Percentiles rank a stretch among this genome's conserved stretches.
phyloP scores from a whole-genome alignment of 2,329 filamentous ascomycete genomes.

The Ophiostoma piceae region DNA sequence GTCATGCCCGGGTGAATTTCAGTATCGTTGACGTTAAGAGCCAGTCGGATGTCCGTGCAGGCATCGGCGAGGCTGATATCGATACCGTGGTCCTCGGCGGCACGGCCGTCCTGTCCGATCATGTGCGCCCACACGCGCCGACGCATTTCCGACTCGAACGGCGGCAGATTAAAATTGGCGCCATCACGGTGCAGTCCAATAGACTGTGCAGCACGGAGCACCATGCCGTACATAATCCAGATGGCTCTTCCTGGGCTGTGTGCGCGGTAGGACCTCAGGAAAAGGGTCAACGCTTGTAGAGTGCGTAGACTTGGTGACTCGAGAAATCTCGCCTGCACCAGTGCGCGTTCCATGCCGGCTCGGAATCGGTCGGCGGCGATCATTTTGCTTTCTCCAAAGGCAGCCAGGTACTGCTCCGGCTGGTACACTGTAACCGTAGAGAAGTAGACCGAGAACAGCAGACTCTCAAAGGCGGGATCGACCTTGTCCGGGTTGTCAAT shows the following conservation, averaged over 20 bases:
- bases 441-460: slow-evolving; percentile 29
- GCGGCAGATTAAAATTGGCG: slow-evolving; percentile 40
- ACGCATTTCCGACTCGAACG: slow-evolving; percentile 31
- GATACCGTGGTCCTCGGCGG: slow-evolving; percentile 49
- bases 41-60: slow-evolving; percentile 43
- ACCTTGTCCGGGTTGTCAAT: slow-evolving; percentile 23
- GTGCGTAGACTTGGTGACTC: slow-evolving; percentile 26
- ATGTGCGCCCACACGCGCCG: slow-evolving; percentile 28
- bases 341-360: slow-evolving; percentile 26
- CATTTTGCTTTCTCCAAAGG: slow-evolving; percentile 27
- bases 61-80: slow-evolving; percentile 35
- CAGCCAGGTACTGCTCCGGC: slow-evolving; percentile 23
- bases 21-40: slow-evolving; percentile 48
- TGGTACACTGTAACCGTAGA: slow-evolving; percentile 24
- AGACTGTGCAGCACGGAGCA: slow-evolving; percentile 27
- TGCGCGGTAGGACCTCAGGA: slow-evolving; percentile 24
- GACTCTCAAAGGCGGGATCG: slow-evolving; percentile 21
- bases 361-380: slow-evolving; percentile 24
- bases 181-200: slow-evolving; percentile 30
- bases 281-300: slow-evolving; percentile 27
- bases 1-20: slow-evolving; percentile 43
- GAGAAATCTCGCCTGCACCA: slow-evolving; percentile 28
- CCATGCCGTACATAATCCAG: slow-evolving; percentile 28
- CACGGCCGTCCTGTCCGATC: slow-evolving; percentile 27
- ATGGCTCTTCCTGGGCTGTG: slow-evolving; percentile 25